Base-by-base conservation (phyloP, 2,329 filamentous ascomycete species). In the Cladophialophora carrionii region DNA sequence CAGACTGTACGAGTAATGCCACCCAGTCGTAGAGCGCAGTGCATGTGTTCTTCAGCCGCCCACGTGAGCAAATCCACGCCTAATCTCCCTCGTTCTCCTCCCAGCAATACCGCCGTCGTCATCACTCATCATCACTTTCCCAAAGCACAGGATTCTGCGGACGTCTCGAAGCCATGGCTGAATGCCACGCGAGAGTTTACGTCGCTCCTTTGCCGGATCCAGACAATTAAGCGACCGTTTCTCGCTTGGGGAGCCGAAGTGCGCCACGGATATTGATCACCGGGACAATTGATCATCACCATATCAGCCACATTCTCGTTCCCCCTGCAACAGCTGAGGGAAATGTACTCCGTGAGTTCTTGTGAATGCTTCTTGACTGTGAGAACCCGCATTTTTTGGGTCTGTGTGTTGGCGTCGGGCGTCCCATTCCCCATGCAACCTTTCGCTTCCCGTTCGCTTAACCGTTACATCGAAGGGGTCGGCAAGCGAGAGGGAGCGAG, bases 401-500 rank as follows among this genome's bases (percentile, higher is more conserved):
- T 14, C n/a, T 14, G 1, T 51, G 48, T 26, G 34, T 17, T 14
- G 55, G 55, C 22, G 20, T 17, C 24, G 14, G 10, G 37, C n/a
- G n/a, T n/a, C n/a, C n/a, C n/a, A n/a, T 29, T 29, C 17, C 56
- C 62, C 56, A 52, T 59, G 61, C 41, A 24, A 54, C 32, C 0
- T 17, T 60, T 63, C 61, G 49, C 56, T 59, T 66, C 37, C 37
- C 24, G 22, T 26, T 66, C 60, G 64, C 64, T 66, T 48, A 57
- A 43, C 46, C 32, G 64, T 60, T 61, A 57, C 64, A 63, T 63
- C 24, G 34, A 48, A 14, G 9, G 41, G 32, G 31, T 60, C 61
- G 57, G 49, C 52, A 66, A 63, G 61, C 63, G 58, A 65, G 57
- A 49, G 57, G 56, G 59, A 54, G 56, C 63, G 52, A 62, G 48